Evolutionary conservation across 2,329 filamentous ascomycete species (phyloP), one percentile per base, ranked within the genome.

Genomic region (Colletotrichum liaoningense): DNA sequence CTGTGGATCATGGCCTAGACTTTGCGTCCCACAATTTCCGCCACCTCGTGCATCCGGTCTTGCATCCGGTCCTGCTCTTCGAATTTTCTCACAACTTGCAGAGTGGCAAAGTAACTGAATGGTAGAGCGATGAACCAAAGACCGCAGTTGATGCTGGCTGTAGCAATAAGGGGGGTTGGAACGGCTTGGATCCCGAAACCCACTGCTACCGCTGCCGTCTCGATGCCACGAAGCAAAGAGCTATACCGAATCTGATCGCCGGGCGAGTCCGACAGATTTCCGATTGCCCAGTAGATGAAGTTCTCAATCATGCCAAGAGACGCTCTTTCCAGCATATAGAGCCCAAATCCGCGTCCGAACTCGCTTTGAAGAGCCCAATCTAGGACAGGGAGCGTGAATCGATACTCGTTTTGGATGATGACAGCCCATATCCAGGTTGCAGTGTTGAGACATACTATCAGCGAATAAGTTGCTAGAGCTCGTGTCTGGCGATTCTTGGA

Each of bases 341-440:
- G 64, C 1, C 84, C 84, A 67, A 86, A 86, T 0, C 84, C 84
- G 1, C 83, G 80, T 2, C 83, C 84, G 59, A 86, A 86, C 2
- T 78, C 56, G 24, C 75, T 75, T 67, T 84, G 82, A 35, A 84
- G 76, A 0, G 74, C 79, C 86, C 84, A 87, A 75, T 88, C 86
- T 19, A 87, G 77, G 2, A 82, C 78, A 0, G 85, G 85, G 2
- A 79, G 76, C 2, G 82, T 84, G n/a, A 79, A 77, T 5, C 82
- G 81, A 77, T 86, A 87, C 71, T 86, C 84, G 65, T 86, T 83
- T 72, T 88, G 85, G 46, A 87, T 82, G 19, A 84, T 79, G 38
- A 86, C 83, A 3, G 83, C 84, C 83, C 86, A 88, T 16, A 85
- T 84, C 85, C 85, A 88, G 0, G 83, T 85, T 1, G 82, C 80